Conservation (phyloP, 176 grass and related monocot genomes). For the Triticum turgidum region DNA sequence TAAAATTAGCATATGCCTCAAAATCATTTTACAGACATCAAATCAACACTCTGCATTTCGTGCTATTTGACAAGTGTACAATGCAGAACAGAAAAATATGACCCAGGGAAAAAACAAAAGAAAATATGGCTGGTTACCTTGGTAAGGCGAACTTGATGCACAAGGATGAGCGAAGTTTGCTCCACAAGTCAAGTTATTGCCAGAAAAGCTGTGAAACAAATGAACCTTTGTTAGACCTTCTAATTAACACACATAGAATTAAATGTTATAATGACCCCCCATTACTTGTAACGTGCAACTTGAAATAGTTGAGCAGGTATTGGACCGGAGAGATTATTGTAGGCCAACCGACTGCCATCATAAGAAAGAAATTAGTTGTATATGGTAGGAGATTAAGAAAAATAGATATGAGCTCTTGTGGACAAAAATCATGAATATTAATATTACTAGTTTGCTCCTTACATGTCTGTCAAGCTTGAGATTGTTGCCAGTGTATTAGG, state of each 20-base stretch:
- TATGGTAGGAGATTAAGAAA: not conserved
- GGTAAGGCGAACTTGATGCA: slow-evolving; percentile 60
- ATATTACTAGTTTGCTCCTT: slow-evolving; percentile 37
- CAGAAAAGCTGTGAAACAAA: slow-evolving; percentile 73
- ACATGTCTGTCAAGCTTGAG: slow-evolving; percentile 79
- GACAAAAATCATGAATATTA: slow-evolving; percentile 26
- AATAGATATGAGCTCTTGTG: not conserved
- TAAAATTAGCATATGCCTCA: slow-evolving; percentile 8
- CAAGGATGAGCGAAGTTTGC: slow-evolving; percentile 65
- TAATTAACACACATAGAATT: not conserved
- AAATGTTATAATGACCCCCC: slow-evolving; percentile 21
- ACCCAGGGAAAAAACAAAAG: not conserved
- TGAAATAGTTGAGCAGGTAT: slow-evolving; percentile 81
- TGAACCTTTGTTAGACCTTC: slow-evolving; percentile 44
- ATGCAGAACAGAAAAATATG: slow-evolving; percentile 18
- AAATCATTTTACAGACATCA: not conserved
- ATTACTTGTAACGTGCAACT: slow-evolving; percentile 97
- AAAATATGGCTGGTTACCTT: slow-evolving; percentile 51
- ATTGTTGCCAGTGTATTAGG: slow-evolving; percentile 65
- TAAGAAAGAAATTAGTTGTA: slow-evolving; percentile 29
- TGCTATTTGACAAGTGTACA: slow-evolving; percentile 24
- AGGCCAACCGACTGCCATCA: slow-evolving; percentile 73
- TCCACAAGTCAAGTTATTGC: slow-evolving; percentile 87
- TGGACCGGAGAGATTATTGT: slow-evolving; percentile 80
- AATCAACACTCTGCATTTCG: not conserved